These are phyloP conservation scores for Hymenoscyphus fraxineus DNA, from an alignment of 2,329 filamentous ascomycete genomes.

Conservation along the genomic window DNA sequence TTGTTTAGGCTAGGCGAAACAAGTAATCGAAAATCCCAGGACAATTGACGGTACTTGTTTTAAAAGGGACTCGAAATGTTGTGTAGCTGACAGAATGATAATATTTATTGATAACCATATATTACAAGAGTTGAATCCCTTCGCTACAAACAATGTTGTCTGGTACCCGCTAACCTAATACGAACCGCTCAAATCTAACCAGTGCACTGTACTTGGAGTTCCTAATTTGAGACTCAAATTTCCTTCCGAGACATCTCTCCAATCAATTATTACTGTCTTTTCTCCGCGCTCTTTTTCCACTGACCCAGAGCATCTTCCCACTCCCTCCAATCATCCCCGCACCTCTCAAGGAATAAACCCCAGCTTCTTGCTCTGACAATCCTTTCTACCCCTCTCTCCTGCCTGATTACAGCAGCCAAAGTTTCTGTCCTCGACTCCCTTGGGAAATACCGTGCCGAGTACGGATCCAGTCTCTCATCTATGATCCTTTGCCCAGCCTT, in stretches of 20 bases:
- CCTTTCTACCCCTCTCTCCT: slow-evolving; percentile 71
- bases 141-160: background rate
- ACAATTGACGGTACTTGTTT: too few relatives aligned
- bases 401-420: slow-evolving; percentile 67
- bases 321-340: slow-evolving; percentile 52
- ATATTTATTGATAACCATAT: background rate
- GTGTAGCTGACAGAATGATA: background rate
- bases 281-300: slow-evolving; percentile 48
- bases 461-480: slow-evolving; percentile 88
- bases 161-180: background rate
- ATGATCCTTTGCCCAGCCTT: slow-evolving; percentile 70
- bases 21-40: too few relatives aligned
- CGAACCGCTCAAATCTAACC: background rate
- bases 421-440: slow-evolving; percentile 76
- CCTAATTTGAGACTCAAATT: background rate
- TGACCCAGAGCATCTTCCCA: slow-evolving; percentile 64
- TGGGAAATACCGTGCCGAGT: slow-evolving; percentile 78
- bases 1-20: too few relatives aligned
- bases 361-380: slow-evolving; percentile 82
- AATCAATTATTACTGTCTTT: background rate
- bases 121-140: background rate
- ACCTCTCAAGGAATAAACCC: slow-evolving; percentile 72
- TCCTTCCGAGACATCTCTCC: background rate
- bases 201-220: background rate
- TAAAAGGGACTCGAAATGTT: too few relatives aligned